Evolutionary conservation across 2,329 filamentous ascomycete species (phyloP).

Genomic region (Claviceps citrina): DNA sequence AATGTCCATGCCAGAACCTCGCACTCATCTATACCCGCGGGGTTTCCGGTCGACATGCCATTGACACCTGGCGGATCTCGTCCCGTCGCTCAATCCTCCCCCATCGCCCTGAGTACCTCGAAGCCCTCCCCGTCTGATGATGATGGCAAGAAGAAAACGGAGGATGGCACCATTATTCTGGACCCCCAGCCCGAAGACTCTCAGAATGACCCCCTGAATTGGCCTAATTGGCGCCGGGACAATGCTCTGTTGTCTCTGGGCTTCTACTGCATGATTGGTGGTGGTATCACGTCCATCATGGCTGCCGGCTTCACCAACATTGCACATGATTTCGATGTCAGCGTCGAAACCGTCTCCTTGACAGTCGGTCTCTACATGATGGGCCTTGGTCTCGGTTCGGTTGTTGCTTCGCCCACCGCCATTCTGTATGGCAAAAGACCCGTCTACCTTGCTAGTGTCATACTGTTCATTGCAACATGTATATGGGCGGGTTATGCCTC

Average conservation of each 20-base stretch:
- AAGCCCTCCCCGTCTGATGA: conserved; percentile 11
- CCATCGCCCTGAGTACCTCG: conserved; percentile 6
- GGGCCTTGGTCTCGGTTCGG: conserved; percentile 72
- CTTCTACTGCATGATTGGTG: conserved; percentile 84
- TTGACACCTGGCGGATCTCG: conserved; percentile 15
- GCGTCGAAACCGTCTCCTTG: conserved; percentile 58
- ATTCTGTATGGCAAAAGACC: conserved; percentile 84
- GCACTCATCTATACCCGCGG: conserved; percentile 35
- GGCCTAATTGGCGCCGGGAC: conserved; percentile 71
- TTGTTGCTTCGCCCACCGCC: conserved; percentile 76
- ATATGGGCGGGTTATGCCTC: conserved; percentile 81
- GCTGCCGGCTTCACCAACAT: conserved; percentile 82
- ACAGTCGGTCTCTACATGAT: conserved; percentile 92
- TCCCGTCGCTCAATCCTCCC: conserved; percentile 5
- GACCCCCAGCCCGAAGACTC: conserved; percentile 88
- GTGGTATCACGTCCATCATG: conserved; percentile 79
- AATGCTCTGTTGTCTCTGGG: conserved; percentile 66
- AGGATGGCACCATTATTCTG: conserved; percentile 70
- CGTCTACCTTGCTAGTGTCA: conserved; percentile 64
- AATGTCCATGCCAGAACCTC: conserved; percentile 6
- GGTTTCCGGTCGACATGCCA: conserved; percentile 23
- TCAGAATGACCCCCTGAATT: conserved; percentile 82
- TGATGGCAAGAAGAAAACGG: conserved; percentile 54
- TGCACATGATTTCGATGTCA: conserved; percentile 47
- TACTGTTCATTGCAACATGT: conserved; percentile 61